Conservation (phyloP, 2,329 filamentous ascomycete genomes). For the Colletotrichum tofieldiae region DNA sequence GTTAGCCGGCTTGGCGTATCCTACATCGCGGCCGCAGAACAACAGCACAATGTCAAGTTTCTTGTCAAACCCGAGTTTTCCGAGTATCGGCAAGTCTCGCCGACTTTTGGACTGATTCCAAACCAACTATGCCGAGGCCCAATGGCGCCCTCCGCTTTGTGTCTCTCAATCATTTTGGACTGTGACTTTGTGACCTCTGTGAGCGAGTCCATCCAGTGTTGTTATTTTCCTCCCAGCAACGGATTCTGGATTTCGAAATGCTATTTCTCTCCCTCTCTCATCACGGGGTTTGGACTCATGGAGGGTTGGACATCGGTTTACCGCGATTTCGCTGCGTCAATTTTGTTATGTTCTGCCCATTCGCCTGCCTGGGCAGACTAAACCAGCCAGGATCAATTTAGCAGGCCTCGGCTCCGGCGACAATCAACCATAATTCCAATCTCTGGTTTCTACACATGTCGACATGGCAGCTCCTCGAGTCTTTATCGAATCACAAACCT, state of each 20-base stretch:
- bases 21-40: no score
- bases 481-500: neutral
- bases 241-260: neutral
- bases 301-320: neutral
- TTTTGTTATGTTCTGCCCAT: neutral
- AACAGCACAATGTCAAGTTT: neutral
- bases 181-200: neutral
- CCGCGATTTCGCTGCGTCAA: neutral
- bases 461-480: neutral
- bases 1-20: no score
- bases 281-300: neutral
- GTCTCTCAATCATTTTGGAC: accelerated
- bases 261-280: neutral
- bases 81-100: neutral
- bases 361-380: neutral
- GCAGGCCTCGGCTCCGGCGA: neutral
- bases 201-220: neutral
- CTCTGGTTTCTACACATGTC: no score
- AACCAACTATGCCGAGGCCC: neutral
- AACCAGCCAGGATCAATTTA: neutral
- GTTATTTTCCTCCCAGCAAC: neutral
- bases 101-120: neutral
- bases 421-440: neutral
- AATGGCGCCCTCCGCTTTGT: neutral
- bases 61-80: neutral